Evolutionary conservation across 2,329 filamentous ascomycete genomes (phyloP).

Genomic region (Talaromyces sp.): DNA sequence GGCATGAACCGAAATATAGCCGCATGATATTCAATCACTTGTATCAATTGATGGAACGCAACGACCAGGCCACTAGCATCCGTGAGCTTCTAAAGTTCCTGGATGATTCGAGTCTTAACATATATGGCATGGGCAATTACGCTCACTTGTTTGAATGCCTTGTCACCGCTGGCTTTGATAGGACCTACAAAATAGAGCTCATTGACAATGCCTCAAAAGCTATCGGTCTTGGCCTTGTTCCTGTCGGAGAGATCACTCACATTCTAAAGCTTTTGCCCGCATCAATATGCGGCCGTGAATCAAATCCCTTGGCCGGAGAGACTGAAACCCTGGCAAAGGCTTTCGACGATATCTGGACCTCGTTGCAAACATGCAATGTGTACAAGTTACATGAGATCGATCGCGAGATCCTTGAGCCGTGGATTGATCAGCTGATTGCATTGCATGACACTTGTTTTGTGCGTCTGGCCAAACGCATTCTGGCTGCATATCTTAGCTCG

Average conservation of each 20-base stretch:
- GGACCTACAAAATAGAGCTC: slow-evolving; percentile 22
- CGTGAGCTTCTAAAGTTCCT: slow-evolving; percentile 32
- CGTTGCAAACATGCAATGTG: slow-evolving; percentile 35
- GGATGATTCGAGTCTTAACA: slow-evolving; percentile 36
- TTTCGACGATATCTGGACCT: slow-evolving; percentile 34
- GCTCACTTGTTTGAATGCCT: slow-evolving; percentile 28
- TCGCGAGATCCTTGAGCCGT: slow-evolving; percentile 27
- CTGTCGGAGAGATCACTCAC: slow-evolving; percentile 29
- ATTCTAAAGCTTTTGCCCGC: slow-evolving; percentile 27
- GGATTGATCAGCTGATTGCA: slow-evolving; percentile 30
- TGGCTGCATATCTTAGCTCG: slow-evolving; percentile 9
- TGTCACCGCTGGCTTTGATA: slow-evolving; percentile 21
- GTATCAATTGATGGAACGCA: slow-evolving; percentile 1
- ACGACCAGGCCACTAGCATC: slow-evolving; percentile 18
- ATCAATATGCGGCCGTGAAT: slow-evolving; percentile 10
- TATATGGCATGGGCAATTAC: slow-evolving; percentile 36
- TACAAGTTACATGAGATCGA: slow-evolving; percentile 33
- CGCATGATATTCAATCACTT: slow-evolving; percentile 34
- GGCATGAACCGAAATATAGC: slow-evolving; percentile 34
- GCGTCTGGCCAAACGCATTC: slow-evolving; percentile 11
- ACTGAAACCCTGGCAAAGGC: slow-evolving; percentile 25
- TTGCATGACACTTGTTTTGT: neutral
- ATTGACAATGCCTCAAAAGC: slow-evolving; percentile 29
- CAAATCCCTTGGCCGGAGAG: slow-evolving; percentile 19
- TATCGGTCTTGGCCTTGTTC: slow-evolving; percentile 35